Conservation (phyloP, 179 eudicot species). For the Silene noctiflora region DNA sequence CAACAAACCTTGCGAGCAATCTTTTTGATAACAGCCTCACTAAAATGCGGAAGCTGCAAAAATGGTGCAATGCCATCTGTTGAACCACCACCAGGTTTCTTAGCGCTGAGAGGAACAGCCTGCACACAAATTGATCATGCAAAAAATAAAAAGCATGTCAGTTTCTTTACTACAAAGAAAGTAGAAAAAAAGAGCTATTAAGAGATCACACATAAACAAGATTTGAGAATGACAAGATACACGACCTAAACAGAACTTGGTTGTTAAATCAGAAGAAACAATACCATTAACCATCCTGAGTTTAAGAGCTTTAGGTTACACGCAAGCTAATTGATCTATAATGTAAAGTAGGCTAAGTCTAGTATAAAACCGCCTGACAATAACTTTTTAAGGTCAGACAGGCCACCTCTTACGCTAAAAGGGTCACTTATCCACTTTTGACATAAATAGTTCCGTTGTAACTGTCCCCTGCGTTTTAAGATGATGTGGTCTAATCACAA, state of each 20-base stretch:
- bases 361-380: neutral
- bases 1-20: slow-evolving; percentile 77
- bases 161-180: neutral
- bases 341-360: no score
- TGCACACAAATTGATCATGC: slow-evolving; percentile 30
- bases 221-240: neutral
- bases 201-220: neutral
- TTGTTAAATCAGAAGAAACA: no score
- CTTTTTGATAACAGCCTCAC: slow-evolving; percentile 64
- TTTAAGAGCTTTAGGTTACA: no score
- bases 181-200: neutral
- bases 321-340: no score
- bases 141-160: neutral
- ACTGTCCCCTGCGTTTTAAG: neutral
- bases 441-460: neutral
- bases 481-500: neutral
- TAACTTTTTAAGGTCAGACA: neutral
- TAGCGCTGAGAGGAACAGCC: slow-evolving; percentile 96
- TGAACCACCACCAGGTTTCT: slow-evolving; percentile 74
- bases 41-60: slow-evolving; percentile 92
- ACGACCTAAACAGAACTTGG: no score
- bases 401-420: neutral
- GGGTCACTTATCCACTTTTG: neutral
- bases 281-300: no score
- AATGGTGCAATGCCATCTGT: slow-evolving; percentile 86